These are phyloP conservation scores for Fomitopsis betulina DNA, from an alignment of 1,284 basidiomycete species.

Conservation along the genomic window DNA sequence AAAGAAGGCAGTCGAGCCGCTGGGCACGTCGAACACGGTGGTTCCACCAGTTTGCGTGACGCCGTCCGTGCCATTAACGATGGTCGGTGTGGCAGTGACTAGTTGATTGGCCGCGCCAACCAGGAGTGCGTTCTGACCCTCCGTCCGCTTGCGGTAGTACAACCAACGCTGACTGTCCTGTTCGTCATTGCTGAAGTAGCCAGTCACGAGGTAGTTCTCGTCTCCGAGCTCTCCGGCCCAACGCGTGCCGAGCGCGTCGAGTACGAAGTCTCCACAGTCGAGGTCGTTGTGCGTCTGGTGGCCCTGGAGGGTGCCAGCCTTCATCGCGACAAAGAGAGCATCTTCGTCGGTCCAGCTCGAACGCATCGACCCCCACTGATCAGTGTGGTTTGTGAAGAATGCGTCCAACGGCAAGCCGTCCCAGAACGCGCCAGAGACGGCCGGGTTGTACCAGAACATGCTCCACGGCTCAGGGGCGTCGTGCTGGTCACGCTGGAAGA, in stretches of 20 bases:
- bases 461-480: conserved; percentile 88
- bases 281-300: conserved; percentile 95
- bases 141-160: conserved; percentile 95
- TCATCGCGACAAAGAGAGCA: conserved; percentile 84
- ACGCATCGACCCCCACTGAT: conserved; percentile 90
- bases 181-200: conserved; percentile 70
- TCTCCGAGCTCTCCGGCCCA: conserved; percentile 96
- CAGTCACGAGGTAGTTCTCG: conserved; percentile 71
- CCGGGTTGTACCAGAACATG: conserved; percentile 98
- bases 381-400: conserved; percentile 66
- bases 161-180: conserved; percentile 76
- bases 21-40: conserved; percentile 58
- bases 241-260: conserved; percentile 91
- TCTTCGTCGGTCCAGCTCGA: conserved; percentile 88
- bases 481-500: conserved; percentile 91
- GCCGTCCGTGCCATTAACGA: conserved; percentile 52
- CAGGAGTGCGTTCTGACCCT: conserved; percentile 95
- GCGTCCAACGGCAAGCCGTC: conserved; percentile 79
- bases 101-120: conserved; percentile 81
- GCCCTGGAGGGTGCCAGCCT: conserved; percentile 72
- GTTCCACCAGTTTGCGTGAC: conserved; percentile 65
- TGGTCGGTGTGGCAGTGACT: conserved; percentile 65
- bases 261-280: conserved; percentile 90
- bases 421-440: conserved; percentile 87
- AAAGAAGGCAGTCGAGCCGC: conserved; percentile 81